phyloP scores from a whole-genome alignment of 2,329 filamentous ascomycete species.

The Chrysoporthe austroafricana region DNA sequence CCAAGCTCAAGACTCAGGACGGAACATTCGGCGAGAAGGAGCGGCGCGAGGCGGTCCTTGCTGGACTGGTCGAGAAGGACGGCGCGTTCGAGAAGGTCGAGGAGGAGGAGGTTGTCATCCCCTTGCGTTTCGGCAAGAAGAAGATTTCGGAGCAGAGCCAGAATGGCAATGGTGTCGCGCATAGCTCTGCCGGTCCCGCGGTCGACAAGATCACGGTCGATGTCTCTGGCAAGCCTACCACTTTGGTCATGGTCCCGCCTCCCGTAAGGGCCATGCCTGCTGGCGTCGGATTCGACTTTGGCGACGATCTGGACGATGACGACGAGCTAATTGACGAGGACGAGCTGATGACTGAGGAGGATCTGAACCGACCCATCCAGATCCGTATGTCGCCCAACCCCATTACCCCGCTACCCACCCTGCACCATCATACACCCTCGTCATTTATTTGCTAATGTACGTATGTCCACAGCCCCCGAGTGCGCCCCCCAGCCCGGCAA shows the following conservation, averaged over 20 bases:
- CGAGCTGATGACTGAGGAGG: constrained; percentile 80
- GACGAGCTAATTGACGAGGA: constrained; percentile 94
- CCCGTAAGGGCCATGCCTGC: constrained; percentile 46
- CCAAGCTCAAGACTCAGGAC: constrained; percentile 70
- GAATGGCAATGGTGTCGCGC: constrained; percentile 15
- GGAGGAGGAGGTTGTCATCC: constrained; percentile 60
- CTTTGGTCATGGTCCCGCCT: constrained; percentile 40
- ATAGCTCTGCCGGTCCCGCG: constrained; percentile 40
- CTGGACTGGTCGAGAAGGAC: constrained; percentile 69
- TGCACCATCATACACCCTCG: not conserved
- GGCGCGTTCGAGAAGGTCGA: constrained; percentile 75
- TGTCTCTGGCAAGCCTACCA: constrained; percentile 43
- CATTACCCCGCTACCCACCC: not conserved
- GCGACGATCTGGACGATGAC: constrained; percentile 61
- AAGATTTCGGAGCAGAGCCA: constrained; percentile 48
- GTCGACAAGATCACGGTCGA: constrained; percentile 38
- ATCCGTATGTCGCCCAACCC: constrained; percentile 68
- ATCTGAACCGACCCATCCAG: constrained; percentile 75
- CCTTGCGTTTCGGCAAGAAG: constrained; percentile 67
- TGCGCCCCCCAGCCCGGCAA: constrained; percentile 88
- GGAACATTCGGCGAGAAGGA: constrained; percentile 59
- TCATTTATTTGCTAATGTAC: constrained; percentile 33
- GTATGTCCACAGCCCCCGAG: constrained; percentile 64
- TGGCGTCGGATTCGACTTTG: constrained; percentile 70
- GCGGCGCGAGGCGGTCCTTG: constrained; percentile 79